Base-by-base conservation (phyloP, 495 filamentous ascomycete species). In the Podospora tetraspora region DNA sequence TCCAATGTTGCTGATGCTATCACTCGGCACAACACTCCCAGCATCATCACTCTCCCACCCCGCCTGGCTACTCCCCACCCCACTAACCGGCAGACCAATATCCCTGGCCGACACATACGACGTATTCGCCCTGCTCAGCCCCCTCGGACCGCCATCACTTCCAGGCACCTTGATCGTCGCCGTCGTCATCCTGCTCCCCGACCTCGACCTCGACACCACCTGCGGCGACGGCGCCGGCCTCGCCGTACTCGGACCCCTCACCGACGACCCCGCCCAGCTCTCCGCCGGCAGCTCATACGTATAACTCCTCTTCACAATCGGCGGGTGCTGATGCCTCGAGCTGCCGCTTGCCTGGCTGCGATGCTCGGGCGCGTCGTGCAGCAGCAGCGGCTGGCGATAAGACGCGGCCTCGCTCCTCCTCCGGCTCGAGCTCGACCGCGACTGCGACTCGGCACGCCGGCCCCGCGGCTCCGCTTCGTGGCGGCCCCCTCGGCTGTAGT, bases 1-100 rank as follows among this genome's bases (percentile, higher is more conserved):
- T 10, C 84, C 85, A 2, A 89, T 83, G 72, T 87, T 87, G 72
- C 88, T 90, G 59, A 90, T 84, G 72, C 88, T 91, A 73, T 92
- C 90, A 66, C 84, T 85, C 3, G 90, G 89, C 24, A 79, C 84
- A 34, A 90, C 76, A 70, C 80, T 84, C n/a, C 81, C 75, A 27
- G 69, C 68, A 13, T 71, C 68, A n/a, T 61, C 70, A 10, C 71
- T 69, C 71, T 66, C 79, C 77, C 75, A 78, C 19, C 57, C 67
- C 0, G 57, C 64, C 8, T 70, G 66, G 37, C 73, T 72, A 52
- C 71, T 69, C 23, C 77, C 74, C 13, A 72, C 72, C 13, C 79
- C 75, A 69, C 84, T 89, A 10, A 76, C 74, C 0, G 87, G 87
- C 0, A 87, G 74, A 10, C 84, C 83, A 4, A 85, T 72, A 11